These are phyloP conservation scores for Yarrowia yakushimensis DNA, from an alignment of 805 yeast genomes.

Conservation along the genomic window DNA sequence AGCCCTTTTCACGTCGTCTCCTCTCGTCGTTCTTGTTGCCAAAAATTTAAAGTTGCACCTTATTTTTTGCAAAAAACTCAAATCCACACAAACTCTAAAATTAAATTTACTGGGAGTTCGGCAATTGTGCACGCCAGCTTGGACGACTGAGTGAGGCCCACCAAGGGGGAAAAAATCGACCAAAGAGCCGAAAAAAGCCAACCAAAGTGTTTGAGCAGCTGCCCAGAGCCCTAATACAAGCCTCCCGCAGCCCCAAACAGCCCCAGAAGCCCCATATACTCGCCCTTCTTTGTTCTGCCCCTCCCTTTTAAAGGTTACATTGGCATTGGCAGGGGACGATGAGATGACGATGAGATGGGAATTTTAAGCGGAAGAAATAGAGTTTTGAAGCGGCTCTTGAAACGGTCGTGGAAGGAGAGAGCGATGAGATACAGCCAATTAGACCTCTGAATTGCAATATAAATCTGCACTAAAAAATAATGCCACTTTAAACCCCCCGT, in stretches of 20 bases:
- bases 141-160: too few relatives aligned
- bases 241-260: too few relatives aligned
- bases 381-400: background rate
- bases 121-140: constrained; percentile 20
- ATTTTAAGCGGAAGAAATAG: constrained; percentile 15
- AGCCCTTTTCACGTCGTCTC: background rate
- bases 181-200: too few relatives aligned
- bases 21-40: background rate
- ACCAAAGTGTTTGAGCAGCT: too few relatives aligned
- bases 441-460: too few relatives aligned
- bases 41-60: background rate
- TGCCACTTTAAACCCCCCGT: too few relatives aligned
- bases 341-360: constrained; percentile 25
- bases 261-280: background rate
- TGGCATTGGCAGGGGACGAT: constrained; percentile 25
- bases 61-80: constrained; percentile 9
- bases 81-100: background rate
- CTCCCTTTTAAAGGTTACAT: constrained; percentile 20
- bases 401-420: background rate
- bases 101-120: background rate
- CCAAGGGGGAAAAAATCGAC: too few relatives aligned
- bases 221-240: too few relatives aligned
- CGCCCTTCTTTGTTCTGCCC: constrained; percentile 4
- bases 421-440: too few relatives aligned
- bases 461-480: too few relatives aligned